Evolutionary conservation across 495 filamentous ascomycete genomes (phyloP).

Genomic region (Penicillium lividum): DNA sequence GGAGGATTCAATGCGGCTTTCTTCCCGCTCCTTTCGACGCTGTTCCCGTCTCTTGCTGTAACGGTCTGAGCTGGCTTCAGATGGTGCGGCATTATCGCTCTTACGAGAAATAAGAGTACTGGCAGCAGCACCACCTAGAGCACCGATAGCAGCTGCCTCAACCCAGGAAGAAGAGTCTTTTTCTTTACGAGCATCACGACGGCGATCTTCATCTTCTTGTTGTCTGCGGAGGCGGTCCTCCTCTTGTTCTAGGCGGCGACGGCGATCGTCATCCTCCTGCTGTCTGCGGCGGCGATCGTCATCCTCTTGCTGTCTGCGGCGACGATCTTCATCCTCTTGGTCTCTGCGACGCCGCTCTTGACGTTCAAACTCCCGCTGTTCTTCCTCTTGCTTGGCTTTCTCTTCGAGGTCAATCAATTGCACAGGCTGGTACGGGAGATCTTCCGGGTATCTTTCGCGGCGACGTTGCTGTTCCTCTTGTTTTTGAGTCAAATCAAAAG

Average conservation of each 20-base stretch:
- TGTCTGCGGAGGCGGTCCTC: slow-evolving; percentile 21
- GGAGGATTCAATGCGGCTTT: slow-evolving; percentile 26
- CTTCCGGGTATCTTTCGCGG: slow-evolving; percentile 28
- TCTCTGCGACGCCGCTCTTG: slow-evolving; percentile 22
- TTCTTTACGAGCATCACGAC: slow-evolving; percentile 17
- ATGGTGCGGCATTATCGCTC: slow-evolving; percentile 41
- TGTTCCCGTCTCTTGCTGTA: slow-evolving; percentile 38
- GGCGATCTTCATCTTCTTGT: slow-evolving; percentile 23
- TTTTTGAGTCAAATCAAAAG: slow-evolving; percentile 50
- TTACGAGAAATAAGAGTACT: slow-evolving; percentile 39
- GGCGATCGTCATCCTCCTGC: slow-evolving; percentile 23
- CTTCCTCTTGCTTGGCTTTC: slow-evolving; percentile 1
- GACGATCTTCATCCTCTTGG: slow-evolving; percentile 24
- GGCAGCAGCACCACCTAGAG: slow-evolving; percentile 48
- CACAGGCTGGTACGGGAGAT: slow-evolving; percentile 28
- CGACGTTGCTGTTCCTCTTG: slow-evolving; percentile 37
- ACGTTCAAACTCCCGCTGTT: slow-evolving; percentile 18
- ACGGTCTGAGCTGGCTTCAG: slow-evolving; percentile 31
- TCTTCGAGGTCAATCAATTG: slow-evolving; percentile 40
- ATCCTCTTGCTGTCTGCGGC: background rate
- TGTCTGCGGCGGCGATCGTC: background rate
- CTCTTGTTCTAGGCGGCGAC: slow-evolving; percentile 19
- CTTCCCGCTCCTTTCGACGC: slow-evolving; percentile 41
- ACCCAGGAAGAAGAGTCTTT: slow-evolving; percentile 40
- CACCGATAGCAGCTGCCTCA: slow-evolving; percentile 49